Evolutionary conservation across 371 early-diverging fungal species (phyloP).

Genomic region (Syncephalastrum contaminatum): DNA sequence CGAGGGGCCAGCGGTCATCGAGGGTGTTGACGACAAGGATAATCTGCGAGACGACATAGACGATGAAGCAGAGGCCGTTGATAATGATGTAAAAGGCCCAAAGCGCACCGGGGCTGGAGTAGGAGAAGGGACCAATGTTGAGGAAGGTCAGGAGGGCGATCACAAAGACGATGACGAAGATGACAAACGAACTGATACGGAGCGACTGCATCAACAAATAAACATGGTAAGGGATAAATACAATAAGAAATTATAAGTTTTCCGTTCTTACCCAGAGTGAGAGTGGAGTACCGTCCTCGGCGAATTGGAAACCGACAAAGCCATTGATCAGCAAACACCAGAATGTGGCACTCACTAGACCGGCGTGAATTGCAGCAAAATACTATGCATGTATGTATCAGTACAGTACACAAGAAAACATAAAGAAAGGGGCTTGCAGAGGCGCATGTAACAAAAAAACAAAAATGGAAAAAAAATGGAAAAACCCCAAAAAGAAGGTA

Average conservation of each 20-base stretch:
- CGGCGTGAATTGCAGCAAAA: constrained; percentile 77
- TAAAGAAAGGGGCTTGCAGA: constrained; percentile 2
- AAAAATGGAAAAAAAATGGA: no score
- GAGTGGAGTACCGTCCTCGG: constrained; percentile 86
- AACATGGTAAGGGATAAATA: constrained; percentile 2
- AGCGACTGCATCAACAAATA: constrained; percentile 58
- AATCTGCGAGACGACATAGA: constrained; percentile 87
- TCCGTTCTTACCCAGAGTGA: constrained; percentile 72
- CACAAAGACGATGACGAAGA: constrained; percentile 73
- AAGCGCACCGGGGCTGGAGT: constrained; percentile 63
- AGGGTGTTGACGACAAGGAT: constrained; percentile 85
- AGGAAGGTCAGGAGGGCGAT: constrained; percentile 80
- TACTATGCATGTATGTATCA: constrained; percentile 48
- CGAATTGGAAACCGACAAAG: constrained; percentile 91
- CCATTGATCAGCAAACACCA: constrained; percentile 90
- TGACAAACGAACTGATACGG: constrained; percentile 72
- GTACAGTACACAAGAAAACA: not conserved
- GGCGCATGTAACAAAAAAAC: not conserved
- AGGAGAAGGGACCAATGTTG: constrained; percentile 57
- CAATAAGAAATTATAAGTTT: not conserved
- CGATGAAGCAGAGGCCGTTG: constrained; percentile 71
- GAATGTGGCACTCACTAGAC: constrained; percentile 74
- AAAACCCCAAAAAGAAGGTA: not conserved
- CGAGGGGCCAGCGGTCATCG: constrained; percentile 95
- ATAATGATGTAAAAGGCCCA: constrained; percentile 84